Evolutionary conservation across 345 rosid genomes (phyloP), one percentile per base, ranked within the genome.

Genomic region (Salix exigua): DNA sequence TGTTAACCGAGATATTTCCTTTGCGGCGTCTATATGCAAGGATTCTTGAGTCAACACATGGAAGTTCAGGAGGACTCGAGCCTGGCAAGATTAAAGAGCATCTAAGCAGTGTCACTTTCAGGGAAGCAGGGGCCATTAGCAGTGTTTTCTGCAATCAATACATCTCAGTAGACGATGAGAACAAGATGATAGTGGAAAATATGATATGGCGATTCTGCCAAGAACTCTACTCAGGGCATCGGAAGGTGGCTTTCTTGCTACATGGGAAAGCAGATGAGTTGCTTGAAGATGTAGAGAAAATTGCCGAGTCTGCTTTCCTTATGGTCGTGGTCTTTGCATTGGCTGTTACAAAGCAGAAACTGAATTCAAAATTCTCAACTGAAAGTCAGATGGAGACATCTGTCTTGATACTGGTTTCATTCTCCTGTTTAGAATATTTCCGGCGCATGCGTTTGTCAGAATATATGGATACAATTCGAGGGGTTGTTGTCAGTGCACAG

Each of bases 271-370:
- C 89, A 25, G 88, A 86, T 73, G 85, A 70, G 53, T 77, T 91
- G 28, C 94, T 92, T 53, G 84, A 78, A 30, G 85, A 86, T 81
- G 78, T 92, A 76, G 98, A 93, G 86, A 92, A 91, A 84, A 86
- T 93, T 80, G 92, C 96, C 1, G 98, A 92, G 81, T 92, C 97
- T 81, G 90, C 95, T 73, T 96, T 93, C 81, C 95, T 93, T 73
- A 91, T 93, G 99, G 89, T 92, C 72, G 98, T 85, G 1, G 85
- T 93, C 78, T 96, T 92, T 80, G 82, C 97, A 71, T 78, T 89
- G 73, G 84, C 92, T 70, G 98, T 92, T 73, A 86, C 91, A 2
- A 96, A 91, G 83, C 92, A 90, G 28, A 88, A 82, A 78, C 80
- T 80, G 58, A 92, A 83, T 74, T 78, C 88, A 48, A 83, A 78